Base-by-base conservation (phyloP, 805 yeast species). In the Candida pseudoglaebosa region DNA sequence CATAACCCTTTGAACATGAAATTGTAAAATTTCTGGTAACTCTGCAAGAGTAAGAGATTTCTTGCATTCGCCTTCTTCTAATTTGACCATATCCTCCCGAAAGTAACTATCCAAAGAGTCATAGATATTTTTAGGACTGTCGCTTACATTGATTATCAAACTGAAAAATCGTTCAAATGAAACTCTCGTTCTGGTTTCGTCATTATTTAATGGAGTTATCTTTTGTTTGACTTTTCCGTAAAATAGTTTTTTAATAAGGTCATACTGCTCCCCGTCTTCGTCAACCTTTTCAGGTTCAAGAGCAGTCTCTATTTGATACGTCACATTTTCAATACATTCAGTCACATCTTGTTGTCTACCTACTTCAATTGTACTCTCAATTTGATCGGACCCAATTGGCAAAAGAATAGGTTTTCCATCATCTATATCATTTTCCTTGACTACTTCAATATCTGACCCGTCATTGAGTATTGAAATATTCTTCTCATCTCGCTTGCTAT, bases 331-430 rank as follows among this genome's bases (percentile, higher is more conserved):
- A 53, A 91, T 89, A 59, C 98, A 91, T 57, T 93, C 99, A 0
- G 97, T 89, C 14, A 93, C 98, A 66, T 93, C 99, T 58, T 93
- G 99, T 57, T 93, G 99, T 47, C 95, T 71, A 2, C 96, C 95
- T 53, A 82, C 70, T 53, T 86, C 90, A 38, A 82, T 68, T 0
- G 93, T 81, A 50, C 81, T 76, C 41, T 79, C 89, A 61, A 84
- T 73, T 52, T 83, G 88, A 44, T 80, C 85, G 3, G 78, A 62
- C 42, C 73, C 67, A 10, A 76, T 76, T 28, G 55, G 60, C 30
- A 63, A 47, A 20, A 63, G 38, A 30, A 48, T 50, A 3, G 58
- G 46, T 4, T 28, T 22, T 22, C 26, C 26, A 8, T 22, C 26
- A 12, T 22, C 26, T 8, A 12, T 12, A 8, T 22, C 26, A 22